Conservation (phyloP, 345 rosid genomes). For the Litchi chinensis region DNA sequence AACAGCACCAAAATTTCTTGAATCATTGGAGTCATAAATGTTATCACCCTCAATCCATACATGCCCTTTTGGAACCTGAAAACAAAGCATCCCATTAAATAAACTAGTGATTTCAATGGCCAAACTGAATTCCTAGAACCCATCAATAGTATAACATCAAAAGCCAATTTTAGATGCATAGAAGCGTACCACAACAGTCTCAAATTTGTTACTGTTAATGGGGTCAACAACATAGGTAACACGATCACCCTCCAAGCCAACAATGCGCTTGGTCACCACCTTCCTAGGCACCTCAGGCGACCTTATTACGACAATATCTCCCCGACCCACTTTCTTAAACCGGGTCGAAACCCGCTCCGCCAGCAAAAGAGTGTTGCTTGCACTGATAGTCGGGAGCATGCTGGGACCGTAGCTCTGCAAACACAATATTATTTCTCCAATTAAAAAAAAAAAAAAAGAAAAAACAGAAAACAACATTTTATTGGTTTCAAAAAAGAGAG, state of each 20-base stretch:
- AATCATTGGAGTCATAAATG: slow-evolving; percentile 57
- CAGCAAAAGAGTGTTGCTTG: slow-evolving; percentile 49
- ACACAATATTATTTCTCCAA: not conserved
- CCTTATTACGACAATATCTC: slow-evolving; percentile 64
- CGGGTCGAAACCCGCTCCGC: slow-evolving; percentile 56
- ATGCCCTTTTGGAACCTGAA: slow-evolving; percentile 78
- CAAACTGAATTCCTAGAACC: not conserved
- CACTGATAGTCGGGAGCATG: slow-evolving; percentile 66
- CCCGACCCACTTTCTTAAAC: slow-evolving; percentile 48
- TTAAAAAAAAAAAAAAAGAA: not conserved
- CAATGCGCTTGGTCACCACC: slow-evolving; percentile 53
- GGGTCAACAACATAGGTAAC: slow-evolving; percentile 56
- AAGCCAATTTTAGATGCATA: not conserved
- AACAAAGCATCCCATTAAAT: not conserved
- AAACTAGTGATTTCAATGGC: not conserved
- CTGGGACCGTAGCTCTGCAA: slow-evolving; percentile 69
- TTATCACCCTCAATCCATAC: slow-evolving; percentile 78
- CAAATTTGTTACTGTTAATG: slow-evolving; percentile 29
- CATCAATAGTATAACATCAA: not conserved
- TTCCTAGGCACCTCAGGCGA: slow-evolving; percentile 61
- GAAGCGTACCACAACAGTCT: slow-evolving; percentile 53
- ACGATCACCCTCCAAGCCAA: slow-evolving; percentile 65
- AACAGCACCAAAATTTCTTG: slow-evolving; percentile 72
- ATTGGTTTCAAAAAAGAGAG: not conserved
- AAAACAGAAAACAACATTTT: not conserved